Base-by-base conservation (phyloP, 305 asterid species). In the Fraxinus floribunda region DNA sequence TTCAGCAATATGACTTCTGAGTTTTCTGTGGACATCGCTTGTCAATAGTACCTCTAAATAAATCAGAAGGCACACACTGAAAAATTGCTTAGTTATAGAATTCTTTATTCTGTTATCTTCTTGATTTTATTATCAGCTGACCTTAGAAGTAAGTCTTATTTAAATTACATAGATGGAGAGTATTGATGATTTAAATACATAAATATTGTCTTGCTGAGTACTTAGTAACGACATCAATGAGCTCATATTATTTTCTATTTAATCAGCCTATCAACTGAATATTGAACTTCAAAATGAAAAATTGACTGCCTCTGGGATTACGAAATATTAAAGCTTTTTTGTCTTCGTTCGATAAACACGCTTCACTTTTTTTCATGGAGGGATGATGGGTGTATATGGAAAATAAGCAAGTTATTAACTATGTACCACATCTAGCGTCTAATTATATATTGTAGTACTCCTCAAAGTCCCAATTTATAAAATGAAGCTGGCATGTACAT, bases 231-330 rank as follows among this genome's bases (percentile, higher is more conserved):
- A 16, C 73, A 76, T 29, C 39, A 76, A 60, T 68, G 72, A 34
- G 57, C 16, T 80, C 81, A 49, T 62, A 62, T 22, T 62, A 24
- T 39, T 60, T 60, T 10, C 64, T 32, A 46, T 46, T 84, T 75
- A 26, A 44, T 75, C 26, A 36, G 68, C 62, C 75, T 62, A 84
- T 82, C 57, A 46, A 62, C 80, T 72, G 46, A 38, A 85, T 55
- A 71, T 79, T 72, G 36, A 24, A 41, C 68, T 73, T 24, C 55
- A 20, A 20, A 66, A 80, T 15, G 41, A 55, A 15, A 30, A 18
- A 38, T 75, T 30, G 36, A 46, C 49, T 32, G 30, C 62, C 30
- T 46, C 62, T 75, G 30, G 64, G 81, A n/a, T 78, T 32, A 55
- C 35, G 44, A 71, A 75, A 79, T 22, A 32, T 52, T 79, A 24